Evolutionary conservation across 2,329 filamentous ascomycete species (phyloP), one percentile per base, ranked within the genome.

Genomic region (Dothistroma pini): DNA sequence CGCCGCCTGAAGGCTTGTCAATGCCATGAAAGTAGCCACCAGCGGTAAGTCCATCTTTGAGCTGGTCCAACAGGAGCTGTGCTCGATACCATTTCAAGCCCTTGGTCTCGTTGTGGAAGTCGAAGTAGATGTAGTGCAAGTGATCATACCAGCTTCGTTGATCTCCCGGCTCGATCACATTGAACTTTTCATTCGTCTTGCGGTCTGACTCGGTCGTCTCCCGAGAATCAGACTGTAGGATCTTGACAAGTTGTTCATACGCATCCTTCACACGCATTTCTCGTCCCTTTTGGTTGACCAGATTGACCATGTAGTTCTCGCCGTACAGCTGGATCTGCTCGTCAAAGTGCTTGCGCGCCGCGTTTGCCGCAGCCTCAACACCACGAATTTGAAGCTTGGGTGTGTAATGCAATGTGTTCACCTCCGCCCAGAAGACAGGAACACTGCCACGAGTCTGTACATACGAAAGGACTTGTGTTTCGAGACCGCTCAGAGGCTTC

Each of bases 41-140:
- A 47, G 86, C 84, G 19, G 87, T 79, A 7, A 99, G 81, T 10
- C 89, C 89, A 50, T 90, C 86, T 56, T 86, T 85, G 57, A 99
- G 81, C 72, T 89, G 88, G 68, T 97, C 90, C 61, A 99, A 82
- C 22, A 99, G 83, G 48, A 96, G 82, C 75, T 93, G 88, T 0
- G 93, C 93, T 54, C 93, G 90, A 75, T 99, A 89, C 90, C 95
- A 96, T 72, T 90, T 87, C 70, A 97, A 83, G 41, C 93, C 93
- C 78, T 97, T 97, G 54, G 96, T 99, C 78, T 99, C 95, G 72
- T 89, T 92, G 79, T 99, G 96, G 76, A 96, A 99, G 78, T 99
- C 95, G 74, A 99, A 99, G 80, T 97, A 99, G 70, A 97, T 79
- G 76, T 99, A 99, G 78, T 99, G 93, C 50, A 99, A 80, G 50